Percentiles rank a stretch among this genome's conserved stretches.
These are phyloP conservation scores for Dispira parvispora DNA, from an alignment of 192 early-diverging fungal species.

Conservation along the genomic window DNA sequence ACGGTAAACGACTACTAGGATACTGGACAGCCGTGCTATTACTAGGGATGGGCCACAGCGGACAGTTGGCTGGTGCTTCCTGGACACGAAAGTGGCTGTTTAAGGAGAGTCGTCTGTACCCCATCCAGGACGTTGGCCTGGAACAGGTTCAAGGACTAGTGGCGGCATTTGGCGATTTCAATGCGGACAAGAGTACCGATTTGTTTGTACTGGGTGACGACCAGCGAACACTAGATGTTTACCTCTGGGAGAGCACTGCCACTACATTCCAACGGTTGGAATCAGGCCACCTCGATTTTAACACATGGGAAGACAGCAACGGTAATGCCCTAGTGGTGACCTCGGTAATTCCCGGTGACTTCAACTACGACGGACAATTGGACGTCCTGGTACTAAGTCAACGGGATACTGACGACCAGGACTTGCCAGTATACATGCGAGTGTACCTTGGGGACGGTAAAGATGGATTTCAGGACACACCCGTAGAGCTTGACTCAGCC, in stretches of 20 bases:
- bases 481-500: slow-evolving; percentile 15
- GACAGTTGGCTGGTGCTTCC: neutral
- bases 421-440: slow-evolving; percentile 36
- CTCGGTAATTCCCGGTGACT: slow-evolving; percentile 49
- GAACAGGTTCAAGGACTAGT: slow-evolving; percentile 49
- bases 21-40: too few relatives aligned
- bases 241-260: slow-evolving; percentile 42
- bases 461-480: slow-evolving; percentile 27
- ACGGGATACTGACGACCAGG: slow-evolving; percentile 16
- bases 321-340: neutral
- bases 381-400: slow-evolving; percentile 70
- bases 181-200: slow-evolving; percentile 72
- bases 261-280: neutral
- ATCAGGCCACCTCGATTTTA: slow-evolving; percentile 2
- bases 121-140: slow-evolving; percentile 39
- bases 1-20: too few relatives aligned
- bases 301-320: too few relatives aligned
- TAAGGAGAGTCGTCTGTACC: slow-evolving; percentile 39
- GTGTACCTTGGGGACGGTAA: slow-evolving; percentile 57
- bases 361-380: slow-evolving; percentile 72
- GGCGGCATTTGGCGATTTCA: slow-evolving; percentile 74
- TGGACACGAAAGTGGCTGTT: slow-evolving; percentile 19
- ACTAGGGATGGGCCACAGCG: neutral
- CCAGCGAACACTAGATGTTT: slow-evolving; percentile 48
- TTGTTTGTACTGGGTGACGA: slow-evolving; percentile 52